Evolutionary conservation across 176 grass and related monocot genomes (phyloP), one percentile per base, ranked within the genome.

Genomic region (Musa acuminata): DNA sequence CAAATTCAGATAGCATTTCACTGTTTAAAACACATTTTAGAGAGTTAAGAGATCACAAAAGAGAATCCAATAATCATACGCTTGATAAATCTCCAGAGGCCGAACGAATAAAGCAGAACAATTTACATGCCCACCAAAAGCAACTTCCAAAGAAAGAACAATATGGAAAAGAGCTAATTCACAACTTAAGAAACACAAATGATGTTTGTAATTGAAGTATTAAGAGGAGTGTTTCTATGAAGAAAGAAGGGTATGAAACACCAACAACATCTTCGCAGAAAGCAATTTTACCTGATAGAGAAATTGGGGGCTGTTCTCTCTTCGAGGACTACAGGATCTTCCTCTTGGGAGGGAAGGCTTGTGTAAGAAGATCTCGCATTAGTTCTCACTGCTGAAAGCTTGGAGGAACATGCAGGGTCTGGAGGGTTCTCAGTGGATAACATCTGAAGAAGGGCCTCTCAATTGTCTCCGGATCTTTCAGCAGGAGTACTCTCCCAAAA

Each of bases 381-480:
- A 75, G 74, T 57, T 69, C 50, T 86, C 43, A 72, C 51, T 78
- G 52, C 51, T 51, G 62, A 53, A 78, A 74, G 69, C 69, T 96
- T 83, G 82, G 64, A 84, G 54, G 88, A 86, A 83, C 85, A 88
- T 82, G 79, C 84, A 72, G 90, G 77, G 68, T 78, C 90, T 80
- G 85, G 86, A 91, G 84, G 72, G 16, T 75, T 62, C 76, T 87
- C 86, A 87, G 76, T 80, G 84, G 94, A 89, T 90, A 93, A 93
- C 94, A 98, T 98, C 88, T 91, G 86, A 87, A 79, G 82, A 85
- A 87, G 75, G 69, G 74, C 83, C 88, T 88, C 86, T 27, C 86
- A 73, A 54, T 79, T 74, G 67, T 57, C 79, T 62, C 84, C 72
- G 84, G 81, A 82, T 89, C 73, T 77, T 35, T 19, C 7, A 77